A percentile compares a stretch with the other conserved stretches of the same genome.
phyloP scores from a whole-genome alignment of 495 filamentous ascomycete species.

The Aspergillus diversus region DNA sequence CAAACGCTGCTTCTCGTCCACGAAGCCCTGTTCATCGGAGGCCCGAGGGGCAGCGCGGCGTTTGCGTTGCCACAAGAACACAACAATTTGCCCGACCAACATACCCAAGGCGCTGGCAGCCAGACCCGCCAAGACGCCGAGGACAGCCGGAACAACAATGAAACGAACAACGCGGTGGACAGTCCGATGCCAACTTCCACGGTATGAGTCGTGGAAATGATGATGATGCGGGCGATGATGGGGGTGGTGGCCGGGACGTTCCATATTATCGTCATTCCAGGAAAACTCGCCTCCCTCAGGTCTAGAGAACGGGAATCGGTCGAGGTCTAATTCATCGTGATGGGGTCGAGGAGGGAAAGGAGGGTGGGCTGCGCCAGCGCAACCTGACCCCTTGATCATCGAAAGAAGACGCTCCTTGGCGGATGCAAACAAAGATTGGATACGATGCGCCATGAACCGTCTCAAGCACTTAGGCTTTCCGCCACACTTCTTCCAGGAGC shows the following conservation, averaged over 20 bases:
- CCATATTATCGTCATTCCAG: conserved; percentile 22
- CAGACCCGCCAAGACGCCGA: conserved; percentile 54
- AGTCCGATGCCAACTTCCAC: conserved; percentile 45
- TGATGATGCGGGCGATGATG: conserved; percentile 35
- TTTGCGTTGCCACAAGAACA: conserved; percentile 55
- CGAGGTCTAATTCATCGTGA: conserved; percentile 18
- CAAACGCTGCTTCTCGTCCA: conserved; percentile 47
- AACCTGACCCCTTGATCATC: conserved; percentile 39
- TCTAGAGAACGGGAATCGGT: conserved; percentile 20
- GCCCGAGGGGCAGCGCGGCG: conserved; percentile 37
- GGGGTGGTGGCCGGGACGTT: conserved; percentile 33
- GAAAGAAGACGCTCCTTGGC: conserved; percentile 44
- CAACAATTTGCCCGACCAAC: conserved; percentile 53
- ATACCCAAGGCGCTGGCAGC: conserved; percentile 57
- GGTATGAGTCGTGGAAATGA: conserved; percentile 35
- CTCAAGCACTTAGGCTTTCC: conserved; percentile 46
- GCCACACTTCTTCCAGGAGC: conserved; percentile 47
- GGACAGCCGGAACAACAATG: conserved; percentile 49
- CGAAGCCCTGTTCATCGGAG: conserved; percentile 39
- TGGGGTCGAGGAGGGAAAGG: conserved; percentile 13
- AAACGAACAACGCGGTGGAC: conserved; percentile 53
- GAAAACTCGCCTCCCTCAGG: conserved; percentile 12
- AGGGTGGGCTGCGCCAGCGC: conserved; percentile 15
- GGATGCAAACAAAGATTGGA: conserved; percentile 40
- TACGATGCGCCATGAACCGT: conserved; percentile 42